phyloP scores from a whole-genome alignment of 2,329 filamentous ascomycete species.

The Rhinocladiella mackenziei region DNA sequence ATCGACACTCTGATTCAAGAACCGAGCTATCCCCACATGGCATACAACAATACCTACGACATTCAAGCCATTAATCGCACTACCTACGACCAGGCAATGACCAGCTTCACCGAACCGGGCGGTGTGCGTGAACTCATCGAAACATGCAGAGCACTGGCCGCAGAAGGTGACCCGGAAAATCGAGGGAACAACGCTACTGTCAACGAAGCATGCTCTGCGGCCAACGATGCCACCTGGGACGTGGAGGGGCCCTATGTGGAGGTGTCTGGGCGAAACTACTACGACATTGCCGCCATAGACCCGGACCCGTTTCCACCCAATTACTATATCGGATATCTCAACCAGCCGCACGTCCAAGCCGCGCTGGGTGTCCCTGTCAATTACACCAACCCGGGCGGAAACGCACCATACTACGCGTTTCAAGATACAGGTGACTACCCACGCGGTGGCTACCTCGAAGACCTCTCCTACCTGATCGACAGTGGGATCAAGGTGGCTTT shows the following conservation, averaged over 20 bases:
- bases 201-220: constrained; percentile 37
- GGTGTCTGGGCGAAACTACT: no score
- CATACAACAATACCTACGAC: constrained; percentile 51
- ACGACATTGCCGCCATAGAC: no score
- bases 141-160: constrained; percentile 43
- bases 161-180: constrained; percentile 43
- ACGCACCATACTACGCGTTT: no score
- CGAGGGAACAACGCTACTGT: constrained; percentile 34
- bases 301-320: constrained; percentile 47
- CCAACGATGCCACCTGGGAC: constrained; percentile 40
- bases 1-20: constrained; percentile 45
- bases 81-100: constrained; percentile 38
- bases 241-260: constrained; percentile 42
- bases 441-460: constrained; percentile 40
- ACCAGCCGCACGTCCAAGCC: constrained; percentile 48
- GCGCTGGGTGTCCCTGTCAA: constrained; percentile 54
- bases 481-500: constrained; percentile 55
- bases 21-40: constrained; percentile 44
- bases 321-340: constrained; percentile 50
- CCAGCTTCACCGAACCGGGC: constrained; percentile 36
- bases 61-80: constrained; percentile 44
- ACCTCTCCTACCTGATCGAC: constrained; percentile 53
- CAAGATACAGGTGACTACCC: constrained; percentile 31
- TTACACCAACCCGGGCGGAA: no score
- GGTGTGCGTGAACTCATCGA: constrained; percentile 49